Evolutionary conservation across 768 basidiomycete species (phyloP).

Genomic region (Hysterangium stoloniferum): DNA sequence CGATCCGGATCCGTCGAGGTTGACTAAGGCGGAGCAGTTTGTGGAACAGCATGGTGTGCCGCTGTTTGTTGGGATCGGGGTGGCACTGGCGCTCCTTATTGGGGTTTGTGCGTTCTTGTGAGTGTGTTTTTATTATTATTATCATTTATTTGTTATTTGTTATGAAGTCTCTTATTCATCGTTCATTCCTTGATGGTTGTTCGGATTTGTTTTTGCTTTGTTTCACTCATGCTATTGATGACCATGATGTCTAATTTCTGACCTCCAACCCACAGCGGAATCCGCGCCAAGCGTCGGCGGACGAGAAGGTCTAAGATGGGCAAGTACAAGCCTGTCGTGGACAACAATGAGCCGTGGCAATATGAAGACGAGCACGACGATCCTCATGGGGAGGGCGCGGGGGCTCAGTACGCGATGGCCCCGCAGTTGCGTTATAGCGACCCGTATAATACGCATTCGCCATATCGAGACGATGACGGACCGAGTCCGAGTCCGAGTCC

Average conservation of each 20-base stretch:
- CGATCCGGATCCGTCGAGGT: slow-evolving; percentile 50
- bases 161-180: too few relatives aligned
- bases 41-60: slow-evolving; percentile 36
- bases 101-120: slow-evolving; percentile 29
- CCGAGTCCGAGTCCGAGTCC: too few relatives aligned
- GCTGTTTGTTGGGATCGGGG: slow-evolving; percentile 41
- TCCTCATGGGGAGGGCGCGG: too few relatives aligned
- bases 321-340: not conserved
- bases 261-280: not conserved
- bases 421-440: too few relatives aligned
- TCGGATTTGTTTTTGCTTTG: too few relatives aligned
- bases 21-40: slow-evolving; percentile 35
- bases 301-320: not conserved
- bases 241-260: not conserved
- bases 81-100: slow-evolving; percentile 34
- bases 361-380: too few relatives aligned
- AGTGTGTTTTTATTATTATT: too few relatives aligned
- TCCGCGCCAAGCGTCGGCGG: not conserved
- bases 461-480: too few relatives aligned
- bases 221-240: too few relatives aligned
- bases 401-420: not conserved
- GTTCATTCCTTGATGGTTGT: too few relatives aligned
- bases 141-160: too few relatives aligned
- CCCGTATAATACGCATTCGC: too few relatives aligned
- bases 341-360: not conserved